A percentile compares a stretch with the other conserved stretches of the same genome.
phyloP scores from a whole-genome alignment of 371 early-diverging fungal species.

The Mycotypha africana region DNA sequence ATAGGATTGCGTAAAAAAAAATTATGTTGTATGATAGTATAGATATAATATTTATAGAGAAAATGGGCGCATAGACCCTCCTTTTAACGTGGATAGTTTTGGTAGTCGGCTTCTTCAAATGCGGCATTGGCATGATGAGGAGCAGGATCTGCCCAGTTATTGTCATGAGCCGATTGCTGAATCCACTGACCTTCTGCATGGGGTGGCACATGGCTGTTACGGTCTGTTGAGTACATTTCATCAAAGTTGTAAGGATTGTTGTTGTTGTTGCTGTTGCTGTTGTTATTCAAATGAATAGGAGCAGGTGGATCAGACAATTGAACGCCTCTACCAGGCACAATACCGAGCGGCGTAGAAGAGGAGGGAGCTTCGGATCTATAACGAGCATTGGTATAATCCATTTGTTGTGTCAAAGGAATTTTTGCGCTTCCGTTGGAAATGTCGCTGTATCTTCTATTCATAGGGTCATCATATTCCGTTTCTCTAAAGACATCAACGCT shows the following conservation, averaged over 20 bases:
- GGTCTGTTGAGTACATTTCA: constrained; percentile 1
- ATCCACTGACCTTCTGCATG: constrained; percentile 12
- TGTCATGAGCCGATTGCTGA: constrained; percentile 14
- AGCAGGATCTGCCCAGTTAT: constrained; percentile 24
- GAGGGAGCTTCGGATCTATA: not conserved
- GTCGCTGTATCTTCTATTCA: constrained; percentile 9
- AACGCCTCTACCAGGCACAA: constrained; percentile 1
- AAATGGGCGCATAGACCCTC: too few relatives aligned
- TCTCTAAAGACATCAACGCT: constrained; percentile 19
- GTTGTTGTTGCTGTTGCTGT: too few relatives aligned
- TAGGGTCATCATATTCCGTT: constrained; percentile 1
- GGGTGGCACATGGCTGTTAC: too few relatives aligned
- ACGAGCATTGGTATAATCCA: too few relatives aligned
- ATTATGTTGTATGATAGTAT: too few relatives aligned
- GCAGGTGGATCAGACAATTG: not conserved
- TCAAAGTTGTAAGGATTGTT: too few relatives aligned
- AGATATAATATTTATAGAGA: too few relatives aligned
- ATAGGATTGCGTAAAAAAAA: too few relatives aligned
- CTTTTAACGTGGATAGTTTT: too few relatives aligned
- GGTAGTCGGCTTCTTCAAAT: constrained; percentile 3
- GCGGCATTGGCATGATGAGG: constrained; percentile 18
- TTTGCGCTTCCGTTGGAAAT: constrained; percentile 27
- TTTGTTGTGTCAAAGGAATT: constrained; percentile 21
- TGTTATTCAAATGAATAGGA: not conserved
- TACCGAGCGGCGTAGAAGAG: constrained; percentile 7